Evolutionary conservation across 257 asterid species (phyloP), one percentile per base, ranked within the genome.

Genomic region (Solanum arcanum): DNA sequence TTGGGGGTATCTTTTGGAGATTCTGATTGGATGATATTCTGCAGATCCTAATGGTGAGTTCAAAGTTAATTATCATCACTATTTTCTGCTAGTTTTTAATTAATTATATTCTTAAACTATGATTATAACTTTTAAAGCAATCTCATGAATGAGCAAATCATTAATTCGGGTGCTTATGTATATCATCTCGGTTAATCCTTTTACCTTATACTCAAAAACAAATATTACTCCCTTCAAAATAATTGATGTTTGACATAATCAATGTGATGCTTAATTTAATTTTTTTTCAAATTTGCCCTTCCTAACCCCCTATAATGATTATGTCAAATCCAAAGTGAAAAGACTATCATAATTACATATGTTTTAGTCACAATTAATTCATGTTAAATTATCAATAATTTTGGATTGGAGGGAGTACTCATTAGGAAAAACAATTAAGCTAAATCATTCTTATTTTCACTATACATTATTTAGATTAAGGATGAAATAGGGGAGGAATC

Each of bases 41-140:
- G 37, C 92, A 96, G 98, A 96, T 94, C 98, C 98, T 86, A 81
- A 96, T 89, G 98, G 98, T 96, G 88, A 85, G 98, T 93, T 12
- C 15, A 74, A 21, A 37, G 49, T 10, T 62, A 33, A 21, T 31
- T 6, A 72, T 23, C 70, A 41, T 64, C 16, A 35, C 39, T 74
- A 2, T 13, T 86, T 73, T 89, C 27, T 77, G 37, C 44, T 46
- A 10, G 6, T 81, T 1, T 12, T 74, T 74, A 21, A 37, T 74
- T 29, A 3, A 21, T 23, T 69, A 15, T 42, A 41, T 76, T 47
- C 12, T 23, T 3, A 0, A 49, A 49, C 12, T 29, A 81, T 49
- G 44, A 29, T 81, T 81, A 49, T 2, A 16, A 11, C 27, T 29
- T 80, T 31, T 6, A 37, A 49, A 33, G 44, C 69, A 31, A 31